These are phyloP conservation scores for Stramenopiles sp. DNA, from an alignment of 352 stramenopile genomes.

Conservation along the genomic window DNA sequence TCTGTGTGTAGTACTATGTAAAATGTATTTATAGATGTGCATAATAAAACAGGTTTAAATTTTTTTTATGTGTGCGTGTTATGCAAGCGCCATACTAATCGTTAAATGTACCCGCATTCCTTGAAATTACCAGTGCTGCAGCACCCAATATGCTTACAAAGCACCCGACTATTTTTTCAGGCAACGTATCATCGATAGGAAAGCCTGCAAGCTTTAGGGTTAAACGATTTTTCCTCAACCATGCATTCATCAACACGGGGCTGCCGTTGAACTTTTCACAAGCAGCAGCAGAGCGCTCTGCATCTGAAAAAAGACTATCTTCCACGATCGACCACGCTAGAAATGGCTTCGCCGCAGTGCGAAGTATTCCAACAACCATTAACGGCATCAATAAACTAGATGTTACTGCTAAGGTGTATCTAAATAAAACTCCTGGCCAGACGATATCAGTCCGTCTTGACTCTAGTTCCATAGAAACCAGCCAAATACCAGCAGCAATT, in stretches of 20 bases:
- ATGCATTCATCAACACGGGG: not conserved
- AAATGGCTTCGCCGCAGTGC: not conserved
- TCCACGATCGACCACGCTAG: not conserved
- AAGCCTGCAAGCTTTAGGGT: not conserved
- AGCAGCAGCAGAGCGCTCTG: not conserved
- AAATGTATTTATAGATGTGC: too few species aligned
- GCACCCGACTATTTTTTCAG: not conserved
- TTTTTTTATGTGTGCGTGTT: too few species aligned
- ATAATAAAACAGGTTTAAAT: too few species aligned
- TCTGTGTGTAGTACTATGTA: too few species aligned
- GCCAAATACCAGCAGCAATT: not conserved
- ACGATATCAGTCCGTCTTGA: not conserved
- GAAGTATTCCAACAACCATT: not conserved
- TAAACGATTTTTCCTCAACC: not conserved
- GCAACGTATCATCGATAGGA: not conserved
- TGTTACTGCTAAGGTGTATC: not conserved
- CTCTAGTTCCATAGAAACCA: not conserved
- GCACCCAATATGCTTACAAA: not conserved
- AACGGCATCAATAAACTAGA: not conserved
- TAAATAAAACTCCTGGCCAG: not conserved
- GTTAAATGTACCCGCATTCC: not conserved
- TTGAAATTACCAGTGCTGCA: not conserved
- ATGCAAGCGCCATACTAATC: too few species aligned
- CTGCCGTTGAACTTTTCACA: not conserved
- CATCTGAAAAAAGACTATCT: not conserved